Base-by-base conservation (phyloP, 257 asterid genomes). In the Dorcoceras hygrometricum region DNA sequence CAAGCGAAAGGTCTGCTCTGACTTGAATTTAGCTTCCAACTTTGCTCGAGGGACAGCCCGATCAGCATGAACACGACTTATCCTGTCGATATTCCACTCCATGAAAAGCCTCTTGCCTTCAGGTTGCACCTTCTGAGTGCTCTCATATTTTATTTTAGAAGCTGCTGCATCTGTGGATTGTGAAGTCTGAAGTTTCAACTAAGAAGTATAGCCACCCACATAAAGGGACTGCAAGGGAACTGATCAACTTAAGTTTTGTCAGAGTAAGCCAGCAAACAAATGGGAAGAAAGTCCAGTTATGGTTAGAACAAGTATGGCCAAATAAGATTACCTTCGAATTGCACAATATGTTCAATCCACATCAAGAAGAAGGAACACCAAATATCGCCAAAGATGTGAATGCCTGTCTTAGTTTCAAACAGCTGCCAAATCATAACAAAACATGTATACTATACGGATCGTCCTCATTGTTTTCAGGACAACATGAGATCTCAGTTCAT, bases 41-140 rank as follows among this genome's bases (percentile, higher is more conserved):
- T 39, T 39, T 39, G 51, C 51, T 39, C 51, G 14, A 39, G 14
- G 43, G 51, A 39, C 51, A 39, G 19, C 3, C 51, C 51, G 14
- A 39, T 39, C 93, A 50, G 76, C 91, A 58, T 86, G 84, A 69
- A 86, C 59, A 36, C 59, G 50, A 55, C 75, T 73, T 60, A 73
- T 79, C 79, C 70, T 73, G 64, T 66, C 51, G 31, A 73, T 19
- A 28, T 74, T 63, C 81, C 78, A 68, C 62, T 74, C 66, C 74
- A 39, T 29, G 57, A 26, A 64, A 74, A 26, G 28, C 58, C 66
- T 66, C 59, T 32, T 66, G 58, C 66, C 59, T 36, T 63, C 63
- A 24, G 31, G 57, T 67, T 3, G 68, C 65, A 69, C 73, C 79
- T 71, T 24, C 34, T 46, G n/a, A 58, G 68, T 70, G 62, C 51